phyloP scores from a whole-genome alignment of 805 yeast genomes.

The Schwanniomyces pseudopolymorphus region DNA sequence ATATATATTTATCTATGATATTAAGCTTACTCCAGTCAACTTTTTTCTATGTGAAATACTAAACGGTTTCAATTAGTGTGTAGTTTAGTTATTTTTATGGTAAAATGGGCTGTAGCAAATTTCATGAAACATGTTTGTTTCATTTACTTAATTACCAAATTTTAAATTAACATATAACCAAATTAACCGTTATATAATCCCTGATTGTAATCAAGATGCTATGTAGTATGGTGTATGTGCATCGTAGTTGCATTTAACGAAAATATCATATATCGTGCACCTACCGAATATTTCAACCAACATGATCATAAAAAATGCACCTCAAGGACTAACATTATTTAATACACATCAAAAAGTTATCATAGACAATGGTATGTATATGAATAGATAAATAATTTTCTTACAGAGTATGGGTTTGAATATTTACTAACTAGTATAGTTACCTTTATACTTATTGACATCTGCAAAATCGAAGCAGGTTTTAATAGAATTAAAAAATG shows the following conservation, averaged over 20 bases:
- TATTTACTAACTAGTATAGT: constrained; percentile 38
- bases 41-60: too few species aligned
- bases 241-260: not conserved
- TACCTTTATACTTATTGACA: constrained; percentile 87
- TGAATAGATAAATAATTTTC: not conserved
- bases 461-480: constrained; percentile 88
- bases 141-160: too few species aligned
- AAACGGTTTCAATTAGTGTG: too few species aligned
- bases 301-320: not conserved
- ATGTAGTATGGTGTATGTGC: too few species aligned
- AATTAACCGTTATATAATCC: too few species aligned
- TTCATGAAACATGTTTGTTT: too few species aligned
- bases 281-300: not conserved
- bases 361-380: not conserved
- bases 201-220: too few species aligned
- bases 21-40: too few species aligned
- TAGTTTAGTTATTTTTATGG: too few species aligned
- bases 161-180: too few species aligned
- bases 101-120: too few species aligned
- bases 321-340: not conserved
- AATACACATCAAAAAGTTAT: not conserved
- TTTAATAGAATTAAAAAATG: constrained; percentile 86
- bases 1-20: too few species aligned
- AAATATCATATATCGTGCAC: not conserved
- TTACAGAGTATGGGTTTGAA: not conserved